Evolutionary conservation across 768 basidiomycete genomes (phyloP).

Genomic region (Suillus weaverae): DNA sequence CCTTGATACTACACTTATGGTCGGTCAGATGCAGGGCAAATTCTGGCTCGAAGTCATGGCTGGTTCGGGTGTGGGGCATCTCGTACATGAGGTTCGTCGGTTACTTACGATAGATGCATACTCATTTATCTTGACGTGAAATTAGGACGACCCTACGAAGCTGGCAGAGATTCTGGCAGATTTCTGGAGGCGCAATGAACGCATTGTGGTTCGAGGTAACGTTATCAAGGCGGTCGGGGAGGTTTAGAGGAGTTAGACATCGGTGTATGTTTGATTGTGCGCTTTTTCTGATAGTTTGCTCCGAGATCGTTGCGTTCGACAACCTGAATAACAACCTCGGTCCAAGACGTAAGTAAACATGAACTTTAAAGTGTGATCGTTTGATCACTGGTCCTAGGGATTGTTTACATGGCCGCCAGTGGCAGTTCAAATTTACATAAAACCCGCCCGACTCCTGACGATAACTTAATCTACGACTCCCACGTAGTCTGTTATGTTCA

Average conservation of each 20-base stretch:
- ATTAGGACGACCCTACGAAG: slow-evolving; percentile 80
- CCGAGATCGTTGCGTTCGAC: neutral
- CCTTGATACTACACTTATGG: slow-evolving; percentile 91
- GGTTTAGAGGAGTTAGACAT: slow-evolving; percentile 17
- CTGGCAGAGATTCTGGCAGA: slow-evolving; percentile 81
- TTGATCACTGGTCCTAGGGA: too few relatives aligned
- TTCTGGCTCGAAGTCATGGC: slow-evolving; percentile 87
- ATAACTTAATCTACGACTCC: too few relatives aligned
- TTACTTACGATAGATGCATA: neutral
- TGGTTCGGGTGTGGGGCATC: slow-evolving; percentile 78
- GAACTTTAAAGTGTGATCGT: too few relatives aligned
- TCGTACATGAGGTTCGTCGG: slow-evolving; percentile 82
- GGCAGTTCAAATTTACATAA: too few relatives aligned
- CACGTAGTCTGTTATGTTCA: too few relatives aligned
- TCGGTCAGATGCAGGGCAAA: slow-evolving; percentile 95
- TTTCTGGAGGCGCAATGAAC: slow-evolving; percentile 91
- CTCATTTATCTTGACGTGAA: neutral
- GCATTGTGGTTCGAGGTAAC: slow-evolving; percentile 54
- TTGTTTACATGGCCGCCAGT: too few relatives aligned
- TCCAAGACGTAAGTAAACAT: too few relatives aligned
- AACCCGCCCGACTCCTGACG: too few relatives aligned
- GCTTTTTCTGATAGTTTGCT: neutral
- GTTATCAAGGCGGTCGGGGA: slow-evolving; percentile 58
- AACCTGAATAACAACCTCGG: neutral
- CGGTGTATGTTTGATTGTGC: neutral